A percentile compares a stretch with the other conserved stretches of the same genome.
These are phyloP conservation scores for Fonsecaea monophora DNA, from an alignment of 2,329 filamentous ascomycete genomes.

Conservation along the genomic window DNA sequence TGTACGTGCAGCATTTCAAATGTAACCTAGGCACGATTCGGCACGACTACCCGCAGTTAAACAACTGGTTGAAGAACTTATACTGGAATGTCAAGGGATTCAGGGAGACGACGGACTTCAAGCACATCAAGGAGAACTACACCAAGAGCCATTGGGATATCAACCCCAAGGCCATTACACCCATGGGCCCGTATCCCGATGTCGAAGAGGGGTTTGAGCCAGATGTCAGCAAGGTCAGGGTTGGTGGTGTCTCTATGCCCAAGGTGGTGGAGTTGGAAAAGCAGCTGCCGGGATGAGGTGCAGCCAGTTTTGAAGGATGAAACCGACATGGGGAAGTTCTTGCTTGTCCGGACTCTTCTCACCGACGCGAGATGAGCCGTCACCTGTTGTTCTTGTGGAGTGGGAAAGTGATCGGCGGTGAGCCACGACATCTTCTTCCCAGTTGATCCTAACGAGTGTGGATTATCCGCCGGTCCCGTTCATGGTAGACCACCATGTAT, in stretches of 20 bases:
- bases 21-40: constrained; percentile 68
- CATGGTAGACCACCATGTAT: neutral
- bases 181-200: constrained; percentile 65
- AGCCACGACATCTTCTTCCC: constrained; percentile 6
- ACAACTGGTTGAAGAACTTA: constrained; percentile 66
- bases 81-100: constrained; percentile 65
- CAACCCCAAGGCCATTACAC: constrained; percentile 68
- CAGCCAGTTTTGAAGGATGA: neutral
- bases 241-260: constrained; percentile 53
- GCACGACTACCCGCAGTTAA: constrained; percentile 65
- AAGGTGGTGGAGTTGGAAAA: constrained; percentile 37
- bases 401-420: constrained; percentile 17
- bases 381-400: constrained; percentile 14
- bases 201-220: constrained; percentile 59
- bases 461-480: neutral
- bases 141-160: constrained; percentile 67
- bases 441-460: neutral
- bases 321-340: neutral
- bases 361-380: constrained; percentile 9
- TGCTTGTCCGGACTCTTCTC: neutral
- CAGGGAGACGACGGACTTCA: constrained; percentile 67
- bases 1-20: constrained; percentile 72
- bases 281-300: constrained; percentile 23
- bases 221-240: constrained; percentile 57
- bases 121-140: constrained; percentile 73